phyloP scores from a whole-genome alignment of 345 rosid species.

The Lepidium sativum region DNA sequence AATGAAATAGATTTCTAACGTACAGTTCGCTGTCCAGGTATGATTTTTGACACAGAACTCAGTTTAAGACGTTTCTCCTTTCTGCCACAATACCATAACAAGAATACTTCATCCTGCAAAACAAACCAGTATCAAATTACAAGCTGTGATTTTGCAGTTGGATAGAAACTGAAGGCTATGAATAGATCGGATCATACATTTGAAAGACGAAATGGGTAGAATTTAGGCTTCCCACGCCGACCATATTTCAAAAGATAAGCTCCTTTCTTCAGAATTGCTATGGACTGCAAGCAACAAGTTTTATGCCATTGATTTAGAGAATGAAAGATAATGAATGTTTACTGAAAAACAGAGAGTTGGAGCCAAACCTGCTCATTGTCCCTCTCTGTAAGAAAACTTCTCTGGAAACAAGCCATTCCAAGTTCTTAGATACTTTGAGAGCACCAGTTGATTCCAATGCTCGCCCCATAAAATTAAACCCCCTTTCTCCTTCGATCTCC shows the following conservation, averaged over 20 bases:
- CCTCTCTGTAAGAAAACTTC: constrained; percentile 29
- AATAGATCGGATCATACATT: constrained; percentile 29
- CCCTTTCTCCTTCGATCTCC: background rate
- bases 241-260: constrained; percentile 67
- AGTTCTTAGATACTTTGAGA: constrained; percentile 14
- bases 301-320: no score
- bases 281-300: constrained; percentile 35
- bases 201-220: constrained; percentile 71
- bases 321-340: background rate
- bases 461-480: constrained; percentile 42
- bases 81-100: constrained; percentile 63
- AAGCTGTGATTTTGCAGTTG: background rate
- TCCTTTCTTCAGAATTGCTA: constrained; percentile 66
- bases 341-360: background rate
- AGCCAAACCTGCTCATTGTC: constrained; percentile 41
- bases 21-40: constrained; percentile 81
- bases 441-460: constrained; percentile 25
- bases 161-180: background rate
- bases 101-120: constrained; percentile 43
- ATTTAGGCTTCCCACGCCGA: constrained; percentile 67
- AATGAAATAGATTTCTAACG: constrained; percentile 20
- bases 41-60: constrained; percentile 53
- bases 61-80: constrained; percentile 56
- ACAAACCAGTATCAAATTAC: background rate
- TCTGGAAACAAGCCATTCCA: constrained; percentile 39